These are phyloP conservation scores for Mortierella sp. DNA, from an alignment of 371 early-diverging fungal genomes.

Conservation along the genomic window DNA sequence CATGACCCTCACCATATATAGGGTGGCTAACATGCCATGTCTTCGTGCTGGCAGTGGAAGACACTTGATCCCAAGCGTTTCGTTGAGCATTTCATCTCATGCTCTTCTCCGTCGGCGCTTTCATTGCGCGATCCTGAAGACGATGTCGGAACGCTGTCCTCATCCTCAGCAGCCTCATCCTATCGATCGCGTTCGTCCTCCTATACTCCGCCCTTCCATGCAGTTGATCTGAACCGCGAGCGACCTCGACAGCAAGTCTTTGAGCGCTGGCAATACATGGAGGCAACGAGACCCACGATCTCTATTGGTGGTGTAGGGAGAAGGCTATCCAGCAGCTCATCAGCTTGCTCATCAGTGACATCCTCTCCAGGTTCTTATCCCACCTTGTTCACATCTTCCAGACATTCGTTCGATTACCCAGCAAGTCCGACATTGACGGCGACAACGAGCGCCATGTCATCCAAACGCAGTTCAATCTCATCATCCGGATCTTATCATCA, in stretches of 20 bases:
- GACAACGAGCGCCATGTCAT: conserved; percentile 3
- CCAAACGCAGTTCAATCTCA: conserved; percentile 19
- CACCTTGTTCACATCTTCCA: conserved; percentile 10
- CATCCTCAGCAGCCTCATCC: conserved; percentile 28
- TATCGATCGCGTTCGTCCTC: conserved; percentile 4
- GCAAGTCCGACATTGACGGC: conserved; percentile 11
- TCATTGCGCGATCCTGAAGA: conserved; percentile 33
- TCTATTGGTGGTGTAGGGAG: conserved; percentile 34
- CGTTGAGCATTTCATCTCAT: conserved; percentile 58
- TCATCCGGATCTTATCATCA: background rate
- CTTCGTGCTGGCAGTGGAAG: conserved; percentile 55
- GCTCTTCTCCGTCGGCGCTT: conserved; percentile 37
- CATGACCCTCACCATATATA: too few species aligned
- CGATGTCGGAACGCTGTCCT: conserved; percentile 27
- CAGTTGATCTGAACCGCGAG: conserved; percentile 2
- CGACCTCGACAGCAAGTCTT: conserved; percentile 24
- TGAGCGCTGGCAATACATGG: conserved; percentile 34
- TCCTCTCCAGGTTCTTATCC: conserved; percentile 39
- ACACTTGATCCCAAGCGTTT: conserved; percentile 58
- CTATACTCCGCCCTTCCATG: conserved; percentile 16
- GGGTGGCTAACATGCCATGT: too few species aligned
- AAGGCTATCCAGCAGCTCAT: conserved; percentile 29
- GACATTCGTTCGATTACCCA: conserved; percentile 3
- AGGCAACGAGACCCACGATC: conserved; percentile 23
- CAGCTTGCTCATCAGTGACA: conserved; percentile 19